These are phyloP conservation scores for Venustampulla echinocandica DNA, from an alignment of 495 filamentous ascomycete genomes.

Conservation along the genomic window DNA sequence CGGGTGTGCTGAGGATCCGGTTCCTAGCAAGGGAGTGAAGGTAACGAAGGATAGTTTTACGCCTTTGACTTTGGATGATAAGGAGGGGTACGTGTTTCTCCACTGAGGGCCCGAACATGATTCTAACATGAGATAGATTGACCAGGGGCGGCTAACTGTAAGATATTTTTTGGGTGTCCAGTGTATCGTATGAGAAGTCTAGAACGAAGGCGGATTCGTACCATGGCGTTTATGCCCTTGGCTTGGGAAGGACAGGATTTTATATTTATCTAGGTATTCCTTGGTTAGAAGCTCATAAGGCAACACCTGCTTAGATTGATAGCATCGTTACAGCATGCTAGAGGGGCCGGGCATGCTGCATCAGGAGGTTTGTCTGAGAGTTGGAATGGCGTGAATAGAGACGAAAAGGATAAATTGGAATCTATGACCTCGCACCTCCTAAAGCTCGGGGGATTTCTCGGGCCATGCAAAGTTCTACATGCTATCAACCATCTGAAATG, in stretches of 20 bases:
- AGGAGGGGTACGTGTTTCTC: conserved; percentile 24
- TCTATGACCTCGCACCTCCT: too few species aligned
- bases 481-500: too few species aligned
- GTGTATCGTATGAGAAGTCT: conserved; percentile 3
- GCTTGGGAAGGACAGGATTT: not conserved
- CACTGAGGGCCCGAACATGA: not conserved
- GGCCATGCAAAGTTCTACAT: too few species aligned
- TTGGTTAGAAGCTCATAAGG: too few species aligned
- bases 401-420: too few species aligned
- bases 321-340: too few species aligned
- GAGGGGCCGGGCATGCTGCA: too few species aligned
- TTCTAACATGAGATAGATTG: conserved; percentile 15
- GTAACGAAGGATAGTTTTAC: conserved; percentile 16
- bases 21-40: conserved; percentile 11
- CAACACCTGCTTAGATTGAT: not conserved
- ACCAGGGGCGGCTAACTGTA: conserved; percentile 18
- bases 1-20: conserved; percentile 75
- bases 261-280: not conserved
- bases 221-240: conserved; percentile 12
- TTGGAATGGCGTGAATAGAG: too few species aligned
- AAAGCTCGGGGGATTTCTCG: too few species aligned
- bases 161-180: not conserved
- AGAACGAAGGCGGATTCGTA: not conserved
- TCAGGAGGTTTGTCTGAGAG: too few species aligned
- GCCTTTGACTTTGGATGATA: conserved; percentile 28